Percentiles rank a stretch among this genome's conserved stretches.
phyloP scores from a whole-genome alignment of 2,329 filamentous ascomycete species.

The Cadophora gregata region DNA sequence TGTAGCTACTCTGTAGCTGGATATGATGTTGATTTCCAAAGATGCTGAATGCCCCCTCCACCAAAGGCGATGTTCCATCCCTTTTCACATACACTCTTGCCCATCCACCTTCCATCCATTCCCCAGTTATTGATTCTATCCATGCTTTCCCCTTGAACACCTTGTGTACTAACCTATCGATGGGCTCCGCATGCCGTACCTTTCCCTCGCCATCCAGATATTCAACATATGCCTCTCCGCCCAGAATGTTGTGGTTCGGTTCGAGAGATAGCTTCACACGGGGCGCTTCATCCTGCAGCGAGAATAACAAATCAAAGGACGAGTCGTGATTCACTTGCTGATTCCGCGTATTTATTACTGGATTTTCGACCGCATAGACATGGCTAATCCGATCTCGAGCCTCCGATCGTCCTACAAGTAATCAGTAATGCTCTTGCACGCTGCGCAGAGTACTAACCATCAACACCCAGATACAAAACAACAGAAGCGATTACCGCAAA shows the following conservation, averaged over 20 bases:
- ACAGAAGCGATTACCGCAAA: not conserved
- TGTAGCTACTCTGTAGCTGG: constrained; percentile 74
- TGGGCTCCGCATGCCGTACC: constrained; percentile 36
- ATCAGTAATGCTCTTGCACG: not conserved
- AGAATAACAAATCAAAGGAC: constrained; percentile 13
- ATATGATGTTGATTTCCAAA: constrained; percentile 83
- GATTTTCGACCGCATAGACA: constrained; percentile 10
- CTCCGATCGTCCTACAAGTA: constrained; percentile 2
- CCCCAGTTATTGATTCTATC: constrained; percentile 61
- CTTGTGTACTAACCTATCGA: constrained; percentile 74
- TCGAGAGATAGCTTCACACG: constrained; percentile 6
- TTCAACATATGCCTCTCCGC: not conserved
- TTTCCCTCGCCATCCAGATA: constrained; percentile 14
- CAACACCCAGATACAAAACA: not conserved
- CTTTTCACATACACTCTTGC: constrained; percentile 76
- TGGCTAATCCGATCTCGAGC: constrained; percentile 19
- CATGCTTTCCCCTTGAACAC: constrained; percentile 83
- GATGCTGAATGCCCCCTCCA: constrained; percentile 85
- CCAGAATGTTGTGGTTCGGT: constrained; percentile 17
- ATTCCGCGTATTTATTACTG: constrained; percentile 1
- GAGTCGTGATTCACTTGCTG: constrained; percentile 12
- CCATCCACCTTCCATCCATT: constrained; percentile 83
- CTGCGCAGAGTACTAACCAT: not conserved
- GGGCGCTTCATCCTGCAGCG: not conserved
- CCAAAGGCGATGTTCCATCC: constrained; percentile 79